Conservation (phyloP, 331 rosid species). For the Pyrus hybrid region DNA sequence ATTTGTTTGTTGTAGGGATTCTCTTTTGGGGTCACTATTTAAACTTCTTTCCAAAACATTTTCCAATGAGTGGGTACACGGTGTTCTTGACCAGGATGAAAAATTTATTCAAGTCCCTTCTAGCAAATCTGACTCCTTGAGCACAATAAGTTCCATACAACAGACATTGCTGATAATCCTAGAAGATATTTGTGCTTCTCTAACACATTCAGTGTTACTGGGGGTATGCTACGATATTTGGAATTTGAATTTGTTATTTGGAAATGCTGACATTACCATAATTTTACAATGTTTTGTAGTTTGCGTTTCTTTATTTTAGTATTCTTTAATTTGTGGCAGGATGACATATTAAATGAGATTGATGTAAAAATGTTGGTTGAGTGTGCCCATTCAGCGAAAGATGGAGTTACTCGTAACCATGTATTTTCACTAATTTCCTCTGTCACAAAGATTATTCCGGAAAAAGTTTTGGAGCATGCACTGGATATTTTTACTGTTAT, state of each 20-base stretch:
- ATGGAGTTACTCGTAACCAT: constrained; percentile 65
- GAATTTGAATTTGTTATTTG: constrained; percentile 2
- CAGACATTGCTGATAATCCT: constrained; percentile 70
- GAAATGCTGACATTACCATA: background rate
- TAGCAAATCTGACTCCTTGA: constrained; percentile 26
- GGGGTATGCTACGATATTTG: constrained; percentile 26
- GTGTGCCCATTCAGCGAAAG: constrained; percentile 43
- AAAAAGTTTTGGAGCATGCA: constrained; percentile 48
- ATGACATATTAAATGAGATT: constrained; percentile 25
- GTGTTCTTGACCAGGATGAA: constrained; percentile 22
- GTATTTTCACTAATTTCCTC: constrained; percentile 57
- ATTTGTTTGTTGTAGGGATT: constrained; percentile 48
- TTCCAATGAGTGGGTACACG: constrained; percentile 48
- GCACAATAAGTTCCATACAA: constrained; percentile 42
- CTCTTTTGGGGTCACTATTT: constrained; percentile 59
- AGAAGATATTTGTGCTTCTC: constrained; percentile 60
- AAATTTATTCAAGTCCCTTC: constrained; percentile 15
- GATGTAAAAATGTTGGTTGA: constrained; percentile 50
- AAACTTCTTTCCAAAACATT: constrained; percentile 45
- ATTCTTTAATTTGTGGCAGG: constrained; percentile 32
- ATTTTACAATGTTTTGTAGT: background rate
- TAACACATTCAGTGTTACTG: constrained; percentile 14
- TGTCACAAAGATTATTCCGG: constrained; percentile 54
- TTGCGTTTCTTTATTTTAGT: background rate
- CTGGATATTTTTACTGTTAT: constrained; percentile 57